Percentiles rank a stretch among this genome's conserved stretches.
Conservation (phyloP, 139 green algal species). For the Chlorella sp. region DNA sequence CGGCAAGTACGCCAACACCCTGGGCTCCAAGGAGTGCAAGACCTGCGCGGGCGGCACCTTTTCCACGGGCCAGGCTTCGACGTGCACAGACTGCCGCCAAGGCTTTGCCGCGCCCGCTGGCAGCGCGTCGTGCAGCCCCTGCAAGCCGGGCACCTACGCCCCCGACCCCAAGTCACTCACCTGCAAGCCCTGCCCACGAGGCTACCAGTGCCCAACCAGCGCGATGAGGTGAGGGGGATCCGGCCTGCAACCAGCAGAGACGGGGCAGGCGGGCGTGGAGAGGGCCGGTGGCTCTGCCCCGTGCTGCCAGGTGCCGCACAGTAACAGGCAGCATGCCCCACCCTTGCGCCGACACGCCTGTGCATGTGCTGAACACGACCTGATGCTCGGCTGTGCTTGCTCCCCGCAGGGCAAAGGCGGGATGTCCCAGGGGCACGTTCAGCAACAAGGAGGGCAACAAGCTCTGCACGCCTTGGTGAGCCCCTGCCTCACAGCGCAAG, state of each 20-base stretch:
- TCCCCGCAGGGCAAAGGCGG: neutral
- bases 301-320: too few relatives aligned
- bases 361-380: neutral
- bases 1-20: neutral
- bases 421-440: neutral
- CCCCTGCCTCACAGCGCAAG: too few relatives aligned
- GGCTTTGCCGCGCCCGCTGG: neutral
- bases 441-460: neutral
- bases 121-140: neutral
- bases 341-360: neutral
- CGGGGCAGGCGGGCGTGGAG: too few relatives aligned
- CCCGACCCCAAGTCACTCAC: neutral
- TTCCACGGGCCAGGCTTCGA: neutral
- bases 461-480: neutral
- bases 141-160: neutral
- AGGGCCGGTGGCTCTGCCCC: too few relatives aligned
- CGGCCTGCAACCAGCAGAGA: too few relatives aligned
- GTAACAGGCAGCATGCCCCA: neutral
- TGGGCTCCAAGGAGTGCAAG: slow-evolving; percentile 3
- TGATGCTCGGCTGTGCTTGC: neutral
- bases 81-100: neutral
- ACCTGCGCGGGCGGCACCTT: neutral
- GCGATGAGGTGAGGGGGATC: neutral
- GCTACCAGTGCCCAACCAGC: neutral
- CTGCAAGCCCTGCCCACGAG: neutral